These are phyloP conservation scores for Collybia nuda DNA, from an alignment of 768 basidiomycete genomes.

Conservation along the genomic window DNA sequence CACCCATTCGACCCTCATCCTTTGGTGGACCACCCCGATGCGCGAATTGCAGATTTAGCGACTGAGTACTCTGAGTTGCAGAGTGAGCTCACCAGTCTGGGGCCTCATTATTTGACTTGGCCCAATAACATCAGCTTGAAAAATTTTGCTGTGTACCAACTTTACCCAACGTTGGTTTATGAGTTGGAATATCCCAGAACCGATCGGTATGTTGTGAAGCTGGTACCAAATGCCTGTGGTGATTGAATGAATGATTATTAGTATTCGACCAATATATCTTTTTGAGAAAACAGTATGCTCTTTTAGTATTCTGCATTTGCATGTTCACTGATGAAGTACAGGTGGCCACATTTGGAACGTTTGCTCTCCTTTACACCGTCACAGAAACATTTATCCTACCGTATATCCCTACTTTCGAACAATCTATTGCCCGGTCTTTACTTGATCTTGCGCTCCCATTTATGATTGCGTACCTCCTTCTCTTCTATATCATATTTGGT, in stretches of 20 bases:
- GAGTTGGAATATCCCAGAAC: slow-evolving; percentile 96
- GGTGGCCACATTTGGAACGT: slow-evolving; percentile 94
- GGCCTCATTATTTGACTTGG: slow-evolving; percentile 69
- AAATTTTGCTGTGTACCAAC: slow-evolving; percentile 83
- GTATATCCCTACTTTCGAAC: slow-evolving; percentile 62
- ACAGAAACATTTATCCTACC: slow-evolving; percentile 95
- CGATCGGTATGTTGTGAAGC: slow-evolving; percentile 49
- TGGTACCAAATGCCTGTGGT: neutral
- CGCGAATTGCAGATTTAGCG: slow-evolving; percentile 65
- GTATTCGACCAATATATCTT: slow-evolving; percentile 79
- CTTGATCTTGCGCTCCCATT: slow-evolving; percentile 91
- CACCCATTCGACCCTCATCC: slow-evolving; percentile 35
- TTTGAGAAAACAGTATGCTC: slow-evolving; percentile 63
- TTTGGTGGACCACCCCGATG: slow-evolving; percentile 66
- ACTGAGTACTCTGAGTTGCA: slow-evolving; percentile 75
- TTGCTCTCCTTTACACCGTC: slow-evolving; percentile 89
- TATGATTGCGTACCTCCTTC: slow-evolving; percentile 87
- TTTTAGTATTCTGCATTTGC: slow-evolving; percentile 25
- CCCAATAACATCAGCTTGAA: slow-evolving; percentile 81
- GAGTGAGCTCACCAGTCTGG: slow-evolving; percentile 72
- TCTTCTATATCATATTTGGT: slow-evolving; percentile 89
- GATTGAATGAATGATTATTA: slow-evolving; percentile 13
- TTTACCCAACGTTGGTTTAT: slow-evolving; percentile 92
- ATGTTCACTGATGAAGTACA: slow-evolving; percentile 40
- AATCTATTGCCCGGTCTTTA: slow-evolving; percentile 73